A percentile compares a stretch with the other conserved stretches of the same genome.
Conservation (phyloP, 345 rosid genomes). For the Rubroshorea leprosula region DNA sequence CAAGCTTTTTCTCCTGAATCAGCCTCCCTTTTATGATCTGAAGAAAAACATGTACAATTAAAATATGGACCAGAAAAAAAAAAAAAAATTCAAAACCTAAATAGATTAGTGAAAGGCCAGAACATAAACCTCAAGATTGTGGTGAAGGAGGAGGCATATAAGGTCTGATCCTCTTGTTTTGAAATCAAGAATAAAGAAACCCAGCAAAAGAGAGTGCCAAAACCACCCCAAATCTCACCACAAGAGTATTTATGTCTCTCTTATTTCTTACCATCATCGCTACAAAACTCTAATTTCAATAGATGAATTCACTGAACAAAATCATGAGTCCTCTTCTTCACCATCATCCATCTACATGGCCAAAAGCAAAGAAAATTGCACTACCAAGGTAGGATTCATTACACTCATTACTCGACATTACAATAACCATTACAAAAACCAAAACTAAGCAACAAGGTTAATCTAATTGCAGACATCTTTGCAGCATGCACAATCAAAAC, state of each 20-base stretch:
- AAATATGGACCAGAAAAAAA: neutral
- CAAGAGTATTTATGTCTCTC: conserved; percentile 43
- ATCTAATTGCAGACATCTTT: too few species aligned
- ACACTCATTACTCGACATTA: too few species aligned
- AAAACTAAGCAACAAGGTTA: neutral
- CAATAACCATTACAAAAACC: neutral
- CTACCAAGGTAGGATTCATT: neutral
- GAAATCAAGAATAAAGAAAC: conserved; percentile 50
- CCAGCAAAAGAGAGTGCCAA: conserved; percentile 72
- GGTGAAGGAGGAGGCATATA: conserved; percentile 34
- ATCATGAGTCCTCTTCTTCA: conserved; percentile 28
- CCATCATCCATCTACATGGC: conserved; percentile 42
- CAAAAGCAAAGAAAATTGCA: conserved; percentile 6
- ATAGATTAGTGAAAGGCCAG: neutral
- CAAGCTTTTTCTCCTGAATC: conserved; percentile 14
- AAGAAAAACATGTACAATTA: too few species aligned
- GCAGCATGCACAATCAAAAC: neutral
- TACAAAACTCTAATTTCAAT: neutral
- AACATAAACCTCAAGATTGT: conserved; percentile 30
- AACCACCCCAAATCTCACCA: conserved; percentile 64
- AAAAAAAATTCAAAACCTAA: neutral
- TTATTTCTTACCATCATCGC: conserved; percentile 35
- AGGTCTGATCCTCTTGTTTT: conserved; percentile 29
- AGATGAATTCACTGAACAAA: neutral
- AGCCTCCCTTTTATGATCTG: conserved; percentile 30